Conservation (phyloP, 192 early-diverging fungal species). For the Podila horticola region DNA sequence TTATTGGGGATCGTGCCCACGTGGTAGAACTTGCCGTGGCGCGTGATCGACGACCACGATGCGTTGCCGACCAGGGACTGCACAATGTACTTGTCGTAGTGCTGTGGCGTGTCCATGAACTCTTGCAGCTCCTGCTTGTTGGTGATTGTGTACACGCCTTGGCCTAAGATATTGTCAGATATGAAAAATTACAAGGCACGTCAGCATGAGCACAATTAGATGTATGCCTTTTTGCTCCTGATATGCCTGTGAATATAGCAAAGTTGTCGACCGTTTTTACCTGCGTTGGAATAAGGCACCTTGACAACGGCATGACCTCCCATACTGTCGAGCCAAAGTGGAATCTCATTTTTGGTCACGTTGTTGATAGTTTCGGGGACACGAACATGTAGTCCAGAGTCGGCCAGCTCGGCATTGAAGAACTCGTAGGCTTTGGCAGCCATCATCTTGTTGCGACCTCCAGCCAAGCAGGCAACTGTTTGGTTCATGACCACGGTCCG, state of each 20-base stretch:
- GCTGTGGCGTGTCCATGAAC: conserved; percentile 81
- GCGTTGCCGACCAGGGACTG: conserved; percentile 90
- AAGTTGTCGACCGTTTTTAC: conserved; percentile 30
- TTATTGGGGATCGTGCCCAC: conserved; percentile 93
- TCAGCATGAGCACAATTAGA: too few species aligned
- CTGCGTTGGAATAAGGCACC: conserved; percentile 87
- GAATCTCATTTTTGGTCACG: conserved; percentile 82
- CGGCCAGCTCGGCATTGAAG: conserved; percentile 81
- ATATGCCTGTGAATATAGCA: too few species aligned
- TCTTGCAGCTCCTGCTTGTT: conserved; percentile 74
- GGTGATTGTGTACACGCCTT: conserved; percentile 93
- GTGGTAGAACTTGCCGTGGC: conserved; percentile 86
- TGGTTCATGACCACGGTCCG: conserved; percentile 84
- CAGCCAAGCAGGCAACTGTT: conserved; percentile 86
- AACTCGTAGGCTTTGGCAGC: conserved; percentile 89
- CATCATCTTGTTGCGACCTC: conserved; percentile 93
- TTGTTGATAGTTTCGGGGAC: conserved; percentile 90
- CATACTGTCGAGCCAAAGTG: conserved; percentile 84
- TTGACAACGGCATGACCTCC: conserved; percentile 88
- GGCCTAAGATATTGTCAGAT: conserved; percentile 53
- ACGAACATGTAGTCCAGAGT: conserved; percentile 74
- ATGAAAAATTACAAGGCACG: not conserved
- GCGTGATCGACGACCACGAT: conserved; percentile 79
- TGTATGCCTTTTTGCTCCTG: too few species aligned
- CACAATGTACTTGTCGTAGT: conserved; percentile 93